phyloP scores from a whole-genome alignment of 176 grass and related monocot genomes.

The Metroxylon sagu region DNA sequence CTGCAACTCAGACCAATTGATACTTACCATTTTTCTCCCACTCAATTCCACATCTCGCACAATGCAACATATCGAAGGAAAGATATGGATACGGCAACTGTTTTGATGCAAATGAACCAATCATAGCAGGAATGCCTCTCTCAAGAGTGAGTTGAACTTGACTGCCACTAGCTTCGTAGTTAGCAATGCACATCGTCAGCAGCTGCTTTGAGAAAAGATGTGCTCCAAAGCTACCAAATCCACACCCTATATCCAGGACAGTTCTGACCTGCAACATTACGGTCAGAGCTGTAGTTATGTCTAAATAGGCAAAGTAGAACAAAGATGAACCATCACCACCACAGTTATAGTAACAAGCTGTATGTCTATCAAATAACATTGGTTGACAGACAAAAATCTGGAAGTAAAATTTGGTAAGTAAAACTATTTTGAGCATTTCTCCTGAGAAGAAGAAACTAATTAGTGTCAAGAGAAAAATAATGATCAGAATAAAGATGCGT shows the following conservation, averaged over 20 bases:
- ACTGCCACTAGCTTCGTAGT: conserved; percentile 86
- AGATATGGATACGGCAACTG: conserved; percentile 91
- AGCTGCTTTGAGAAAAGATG: conserved; percentile 76
- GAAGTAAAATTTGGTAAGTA: too few species aligned
- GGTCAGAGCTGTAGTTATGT: conserved; percentile 7
- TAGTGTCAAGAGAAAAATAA: too few species aligned
- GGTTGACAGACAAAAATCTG: too few species aligned
- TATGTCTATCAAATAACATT: too few species aligned
- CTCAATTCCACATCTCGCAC: conserved; percentile 76
- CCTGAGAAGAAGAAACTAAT: too few species aligned
- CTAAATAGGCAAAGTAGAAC: too few species aligned
- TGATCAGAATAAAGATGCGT: too few species aligned
- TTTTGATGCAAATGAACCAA: conserved; percentile 72
- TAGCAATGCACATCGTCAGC: conserved; percentile 94
- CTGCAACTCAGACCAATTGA: background rate
- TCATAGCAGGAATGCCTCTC: conserved; percentile 98
- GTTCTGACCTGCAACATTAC: conserved; percentile 76
- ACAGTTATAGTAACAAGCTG: too few species aligned
- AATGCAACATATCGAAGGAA: conserved; percentile 98
- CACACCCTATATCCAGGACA: conserved; percentile 94
- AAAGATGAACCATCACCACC: too few species aligned
- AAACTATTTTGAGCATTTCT: too few species aligned
- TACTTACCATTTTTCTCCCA: conserved; percentile 89
- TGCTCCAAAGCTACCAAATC: conserved; percentile 92
- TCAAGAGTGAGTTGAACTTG: conserved; percentile 97